Percentiles rank a stretch among this genome's conserved stretches.
Evolutionary conservation across 1,284 basidiomycete species (phyloP).

Genomic region (Pholiota adiposa): DNA sequence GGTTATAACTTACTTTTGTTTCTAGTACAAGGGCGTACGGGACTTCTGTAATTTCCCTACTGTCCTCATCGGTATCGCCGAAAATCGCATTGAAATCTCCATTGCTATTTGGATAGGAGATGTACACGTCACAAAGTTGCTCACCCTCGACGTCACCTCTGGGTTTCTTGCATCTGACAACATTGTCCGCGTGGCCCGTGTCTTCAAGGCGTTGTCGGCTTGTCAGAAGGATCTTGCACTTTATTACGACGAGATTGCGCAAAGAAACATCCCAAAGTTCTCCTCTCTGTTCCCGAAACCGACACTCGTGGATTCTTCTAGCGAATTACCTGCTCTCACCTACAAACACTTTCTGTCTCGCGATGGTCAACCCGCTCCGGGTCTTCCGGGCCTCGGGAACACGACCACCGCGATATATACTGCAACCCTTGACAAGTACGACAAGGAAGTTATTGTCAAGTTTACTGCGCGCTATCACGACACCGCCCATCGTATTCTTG

Average conservation of each 20-base stretch:
- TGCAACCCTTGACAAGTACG: conserved; percentile 18
- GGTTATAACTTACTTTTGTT: conserved; percentile 6
- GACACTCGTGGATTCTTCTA: conserved; percentile 5
- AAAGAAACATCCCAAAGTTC: neutral
- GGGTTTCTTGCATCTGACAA: conserved; percentile 22
- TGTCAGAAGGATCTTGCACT: conserved; percentile 14
- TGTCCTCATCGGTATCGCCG: conserved; percentile 21
- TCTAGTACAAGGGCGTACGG: conserved; percentile 20
- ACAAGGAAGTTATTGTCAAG: conserved; percentile 21
- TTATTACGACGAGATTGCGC: conserved; percentile 14
- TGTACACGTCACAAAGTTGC: conserved; percentile 19
- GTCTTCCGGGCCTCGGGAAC: conserved; percentile 11
- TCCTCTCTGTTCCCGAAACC: conserved; percentile 22
- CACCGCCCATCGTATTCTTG: conserved; percentile 16
- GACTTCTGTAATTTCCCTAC: conserved; percentile 23
- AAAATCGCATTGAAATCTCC: conserved; percentile 18
- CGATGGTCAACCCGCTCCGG: conserved; percentile 10
- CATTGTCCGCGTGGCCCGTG: conserved; percentile 22
- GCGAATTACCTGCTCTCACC: conserved; percentile 11
- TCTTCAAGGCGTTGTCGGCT: conserved; percentile 17
- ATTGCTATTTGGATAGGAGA: conserved; percentile 18
- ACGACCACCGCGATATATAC: conserved; percentile 17
- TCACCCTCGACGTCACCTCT: conserved; percentile 20
- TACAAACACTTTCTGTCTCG: conserved; percentile 13
- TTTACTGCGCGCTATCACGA: conserved; percentile 19